These are phyloP conservation scores for Fraxinus floribunda DNA, from an alignment of 305 asterid genomes.

Conservation along the genomic window DNA sequence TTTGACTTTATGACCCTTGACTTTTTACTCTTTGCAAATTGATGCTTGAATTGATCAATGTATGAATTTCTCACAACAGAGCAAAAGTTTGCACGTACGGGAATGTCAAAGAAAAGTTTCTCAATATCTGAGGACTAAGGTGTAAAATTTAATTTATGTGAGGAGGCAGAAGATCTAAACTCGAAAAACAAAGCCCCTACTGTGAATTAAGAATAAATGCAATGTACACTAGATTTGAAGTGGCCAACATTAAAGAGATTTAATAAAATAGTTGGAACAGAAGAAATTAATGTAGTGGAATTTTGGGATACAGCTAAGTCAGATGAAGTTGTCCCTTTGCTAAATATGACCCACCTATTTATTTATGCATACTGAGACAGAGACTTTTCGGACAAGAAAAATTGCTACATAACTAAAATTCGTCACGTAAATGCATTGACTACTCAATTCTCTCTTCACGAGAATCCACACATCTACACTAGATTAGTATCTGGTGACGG, in stretches of 20 bases:
- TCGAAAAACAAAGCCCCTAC: neutral
- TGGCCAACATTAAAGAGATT: neutral
- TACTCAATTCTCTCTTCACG: neutral
- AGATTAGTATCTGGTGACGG: too few relatives aligned
- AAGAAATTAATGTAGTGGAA: neutral
- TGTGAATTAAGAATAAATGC: neutral
- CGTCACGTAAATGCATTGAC: neutral
- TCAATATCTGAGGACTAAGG: neutral
- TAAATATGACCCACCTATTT: neutral
- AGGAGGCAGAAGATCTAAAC: neutral
- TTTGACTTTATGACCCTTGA: neutral
- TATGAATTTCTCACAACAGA: neutral
- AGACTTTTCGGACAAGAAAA: neutral
- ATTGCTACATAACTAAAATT: neutral
- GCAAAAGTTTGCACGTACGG: neutral
- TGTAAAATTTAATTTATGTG: neutral
- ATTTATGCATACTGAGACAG: neutral
- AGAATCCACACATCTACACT: neutral
- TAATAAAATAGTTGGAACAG: neutral
- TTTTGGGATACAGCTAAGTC: constrained; percentile 14
- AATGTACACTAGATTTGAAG: neutral
- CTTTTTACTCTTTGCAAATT: neutral
- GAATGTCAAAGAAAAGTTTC: neutral
- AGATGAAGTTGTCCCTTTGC: neutral
- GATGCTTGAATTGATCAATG: neutral